phyloP scores from a whole-genome alignment of 2,329 filamentous ascomycete genomes.

The Paecilomyces formosus region DNA sequence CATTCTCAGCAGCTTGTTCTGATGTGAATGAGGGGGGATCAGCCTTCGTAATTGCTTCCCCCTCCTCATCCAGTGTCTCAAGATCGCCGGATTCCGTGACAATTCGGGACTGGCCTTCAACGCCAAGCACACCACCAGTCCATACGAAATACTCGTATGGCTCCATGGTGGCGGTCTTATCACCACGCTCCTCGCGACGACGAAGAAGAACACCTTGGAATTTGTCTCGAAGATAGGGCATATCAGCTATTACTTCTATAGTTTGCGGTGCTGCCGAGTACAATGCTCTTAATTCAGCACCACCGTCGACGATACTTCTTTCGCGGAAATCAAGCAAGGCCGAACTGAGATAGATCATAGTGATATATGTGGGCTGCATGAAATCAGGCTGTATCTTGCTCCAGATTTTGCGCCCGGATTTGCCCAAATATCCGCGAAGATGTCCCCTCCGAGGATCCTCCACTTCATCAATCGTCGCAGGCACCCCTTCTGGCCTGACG shows the following conservation, averaged over 20 bases:
- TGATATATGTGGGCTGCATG: conserved; percentile 37
- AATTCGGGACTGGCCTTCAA: conserved; percentile 14
- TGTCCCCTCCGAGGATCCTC: conserved; percentile 18
- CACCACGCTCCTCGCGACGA: conserved; percentile 16
- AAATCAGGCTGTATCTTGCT: conserved; percentile 30
- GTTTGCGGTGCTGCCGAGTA: conserved; percentile 27
- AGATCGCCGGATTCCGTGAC: conserved; percentile 3
- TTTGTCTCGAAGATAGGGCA: conserved; percentile 34
- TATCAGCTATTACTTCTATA: conserved; percentile 25
- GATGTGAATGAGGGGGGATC: neutral
- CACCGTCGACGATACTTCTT: conserved; percentile 26
- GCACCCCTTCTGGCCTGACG: conserved; percentile 19
- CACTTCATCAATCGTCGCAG: conserved; percentile 22
- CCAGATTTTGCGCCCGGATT: conserved; percentile 24
- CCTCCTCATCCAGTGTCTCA: conserved; percentile 1
- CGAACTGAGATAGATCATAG: conserved; percentile 37
- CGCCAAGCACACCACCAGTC: conserved; percentile 27
- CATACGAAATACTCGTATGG: conserved; percentile 18
- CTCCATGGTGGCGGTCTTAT: conserved; percentile 8
- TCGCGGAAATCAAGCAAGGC: conserved; percentile 29
- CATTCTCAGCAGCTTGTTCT: neutral
- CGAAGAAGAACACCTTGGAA: conserved; percentile 35
- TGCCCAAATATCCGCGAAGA: conserved; percentile 22
- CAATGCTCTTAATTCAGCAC: conserved; percentile 19
- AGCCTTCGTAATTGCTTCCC: neutral